These are phyloP conservation scores for Ilex asprella DNA, from an alignment of 257 asterid species.

Conservation along the genomic window DNA sequence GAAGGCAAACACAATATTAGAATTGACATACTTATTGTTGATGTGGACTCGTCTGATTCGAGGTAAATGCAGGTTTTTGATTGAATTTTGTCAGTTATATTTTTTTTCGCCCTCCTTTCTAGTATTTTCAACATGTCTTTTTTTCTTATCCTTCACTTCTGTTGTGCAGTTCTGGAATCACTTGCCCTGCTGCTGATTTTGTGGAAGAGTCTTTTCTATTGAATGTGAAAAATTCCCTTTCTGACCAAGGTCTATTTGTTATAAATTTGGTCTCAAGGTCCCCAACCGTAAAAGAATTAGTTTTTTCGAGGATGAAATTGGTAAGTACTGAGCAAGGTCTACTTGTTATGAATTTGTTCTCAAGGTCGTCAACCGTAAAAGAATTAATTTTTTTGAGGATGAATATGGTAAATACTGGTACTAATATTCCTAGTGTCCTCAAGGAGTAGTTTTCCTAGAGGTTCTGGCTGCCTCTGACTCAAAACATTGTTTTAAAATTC, in stretches of 20 bases:
- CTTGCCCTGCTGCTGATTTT: constrained; percentile 79
- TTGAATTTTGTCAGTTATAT: not conserved
- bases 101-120: not conserved
- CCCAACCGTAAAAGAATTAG: constrained; percentile 42
- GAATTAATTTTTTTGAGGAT: constrained; percentile 49
- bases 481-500: no score
- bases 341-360: constrained; percentile 16
- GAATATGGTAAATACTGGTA: constrained; percentile 44
- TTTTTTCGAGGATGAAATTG: constrained; percentile 58
- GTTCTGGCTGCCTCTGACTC: no score
- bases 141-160: constrained; percentile 5
- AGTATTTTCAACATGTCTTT: not conserved
- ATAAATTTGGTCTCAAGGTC: constrained; percentile 90
- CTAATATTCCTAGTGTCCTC: no score
- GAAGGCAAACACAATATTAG: constrained; percentile 25
- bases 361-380: constrained; percentile 74
- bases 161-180: constrained; percentile 71
- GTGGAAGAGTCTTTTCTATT: constrained; percentile 72
- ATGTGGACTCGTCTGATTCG: constrained; percentile 84
- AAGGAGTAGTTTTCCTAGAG: no score
- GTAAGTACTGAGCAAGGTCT: constrained; percentile 56
- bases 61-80: constrained; percentile 36
- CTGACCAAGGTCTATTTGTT: constrained; percentile 71
- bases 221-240: constrained; percentile 54
- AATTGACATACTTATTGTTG: constrained; percentile 69